Base-by-base conservation (phyloP, 2,329 filamentous ascomycete species). In the Apiospora saccharicola region DNA sequence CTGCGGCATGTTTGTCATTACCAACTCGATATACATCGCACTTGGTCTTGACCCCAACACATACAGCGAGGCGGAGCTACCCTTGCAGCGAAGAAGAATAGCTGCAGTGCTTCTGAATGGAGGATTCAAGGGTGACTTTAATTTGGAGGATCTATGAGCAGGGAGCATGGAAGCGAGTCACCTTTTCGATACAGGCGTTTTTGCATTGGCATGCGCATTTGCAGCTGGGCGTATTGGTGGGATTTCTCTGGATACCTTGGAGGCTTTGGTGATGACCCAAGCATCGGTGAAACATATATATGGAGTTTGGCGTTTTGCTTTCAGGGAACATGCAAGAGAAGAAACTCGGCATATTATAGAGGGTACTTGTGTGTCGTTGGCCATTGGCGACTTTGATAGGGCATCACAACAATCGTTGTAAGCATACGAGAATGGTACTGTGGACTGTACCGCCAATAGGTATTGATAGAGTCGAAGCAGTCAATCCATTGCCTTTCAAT, bases 1-100 rank as follows among this genome's bases (percentile, higher is more conserved):
- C 79, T 95, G 93, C 76, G 93, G 93, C n/a, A 89, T 94, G 4
- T 94, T 94, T 79, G 89, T 91, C 19, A 90, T 94, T 75, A 89
- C 93, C 24, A 96, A 95, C 77, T 91, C 89, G 22, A 87, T 94
- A 68, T 93, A 90, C 71, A 77, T 90, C 47, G 84, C 87, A 0
- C 78, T 90, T 44, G 88, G 88, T 1, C 75, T 90, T 24, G 86
- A 85, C 73, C 88, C 89, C 2, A 81, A 84, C 71, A 79, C 80
- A 4, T 90, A 92, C 72, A 76, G 80, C 1, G 81, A 87, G 47
- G 75, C 79, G 0, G 88, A 92, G 71, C 89, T 94, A 85, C 83
- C 85, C 1, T 80, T 86, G 69, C 91, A 92, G 76, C 86, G 91
- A 34, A 84, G 86, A 70, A 85, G 90, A 64, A 88, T 95, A 61